These are phyloP conservation scores for Pythium pectinolyticum DNA, from an alignment of 352 stramenopile species.

Conservation along the genomic window DNA sequence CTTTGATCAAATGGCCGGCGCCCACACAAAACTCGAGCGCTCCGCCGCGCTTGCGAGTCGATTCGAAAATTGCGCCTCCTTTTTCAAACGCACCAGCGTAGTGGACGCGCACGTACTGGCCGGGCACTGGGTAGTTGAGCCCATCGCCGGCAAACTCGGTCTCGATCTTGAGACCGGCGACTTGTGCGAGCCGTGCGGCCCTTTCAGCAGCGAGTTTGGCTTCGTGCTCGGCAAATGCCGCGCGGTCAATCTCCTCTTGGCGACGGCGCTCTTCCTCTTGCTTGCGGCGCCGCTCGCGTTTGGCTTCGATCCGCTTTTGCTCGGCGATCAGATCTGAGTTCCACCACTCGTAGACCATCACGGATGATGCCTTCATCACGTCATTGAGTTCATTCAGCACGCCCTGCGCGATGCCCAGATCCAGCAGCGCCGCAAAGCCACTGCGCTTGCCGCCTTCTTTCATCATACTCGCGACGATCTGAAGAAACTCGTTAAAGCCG, in stretches of 20 bases:
- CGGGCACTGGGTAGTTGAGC: conserved; percentile 49
- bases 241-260: conserved; percentile 45
- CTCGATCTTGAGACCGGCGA: conserved; percentile 52
- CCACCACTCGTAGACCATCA: conserved; percentile 62
- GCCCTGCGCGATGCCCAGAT: conserved; percentile 61
- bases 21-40: conserved; percentile 78
- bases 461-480: conserved; percentile 63
- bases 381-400: conserved; percentile 66
- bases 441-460: conserved; percentile 32
- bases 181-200: conserved; percentile 34
- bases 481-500: conserved; percentile 71
- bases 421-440: conserved; percentile 49
- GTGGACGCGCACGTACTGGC: conserved; percentile 74
- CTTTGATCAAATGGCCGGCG: conserved; percentile 62
- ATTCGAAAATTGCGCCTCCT: conserved; percentile 59
- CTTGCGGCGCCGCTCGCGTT: conserved; percentile 48
- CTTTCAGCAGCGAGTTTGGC: conserved; percentile 45
- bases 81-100: conserved; percentile 63
- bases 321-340: conserved; percentile 68
- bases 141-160: conserved; percentile 60
- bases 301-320: conserved; percentile 57
- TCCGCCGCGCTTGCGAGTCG: conserved; percentile 52
- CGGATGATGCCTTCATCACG: conserved; percentile 47
- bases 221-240: conserved; percentile 43
- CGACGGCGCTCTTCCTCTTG: conserved; percentile 48